phyloP scores from a whole-genome alignment of 257 asterid genomes.

The Galeopsis tetrahit region DNA sequence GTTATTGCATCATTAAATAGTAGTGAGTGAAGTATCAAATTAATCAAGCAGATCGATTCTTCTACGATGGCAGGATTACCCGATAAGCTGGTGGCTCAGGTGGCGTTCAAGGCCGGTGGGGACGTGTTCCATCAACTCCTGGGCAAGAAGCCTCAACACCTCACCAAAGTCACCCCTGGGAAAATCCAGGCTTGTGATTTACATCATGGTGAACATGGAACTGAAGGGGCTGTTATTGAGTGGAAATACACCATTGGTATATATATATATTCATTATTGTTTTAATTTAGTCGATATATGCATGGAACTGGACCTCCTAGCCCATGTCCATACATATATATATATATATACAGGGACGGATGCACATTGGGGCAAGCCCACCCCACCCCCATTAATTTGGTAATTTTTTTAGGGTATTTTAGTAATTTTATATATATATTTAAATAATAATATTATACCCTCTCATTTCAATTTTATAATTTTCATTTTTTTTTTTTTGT shows the following conservation, averaged over 20 bases:
- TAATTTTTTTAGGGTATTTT: too few relatives aligned
- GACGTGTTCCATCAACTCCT: constrained; percentile 36
- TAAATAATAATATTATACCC: too few relatives aligned
- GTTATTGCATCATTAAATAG: background rate
- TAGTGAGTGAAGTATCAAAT: background rate
- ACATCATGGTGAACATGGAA: constrained; percentile 38
- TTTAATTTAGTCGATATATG: too few relatives aligned
- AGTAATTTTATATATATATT: too few relatives aligned
- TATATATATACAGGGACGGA: too few relatives aligned
- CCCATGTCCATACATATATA: too few relatives aligned
- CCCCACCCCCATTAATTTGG: too few relatives aligned
- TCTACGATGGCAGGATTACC: constrained; percentile 28
- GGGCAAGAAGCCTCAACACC: constrained; percentile 34
- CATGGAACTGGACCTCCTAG: too few relatives aligned
- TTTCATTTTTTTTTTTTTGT: too few relatives aligned
- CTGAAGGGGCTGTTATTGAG: constrained; percentile 30
- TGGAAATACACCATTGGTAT: constrained; percentile 42
- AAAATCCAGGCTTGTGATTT: constrained; percentile 37
- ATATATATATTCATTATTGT: background rate
- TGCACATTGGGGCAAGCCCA: too few relatives aligned
- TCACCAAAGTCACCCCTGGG: constrained; percentile 29
- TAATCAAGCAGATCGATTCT: background rate
- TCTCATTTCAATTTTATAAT: too few relatives aligned
- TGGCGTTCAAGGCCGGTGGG: constrained; percentile 42
- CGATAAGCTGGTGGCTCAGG: constrained; percentile 29